These are phyloP conservation scores for Colletotrichum sansevieriae DNA, from an alignment of 2,329 filamentous ascomycete genomes.

Conservation along the genomic window DNA sequence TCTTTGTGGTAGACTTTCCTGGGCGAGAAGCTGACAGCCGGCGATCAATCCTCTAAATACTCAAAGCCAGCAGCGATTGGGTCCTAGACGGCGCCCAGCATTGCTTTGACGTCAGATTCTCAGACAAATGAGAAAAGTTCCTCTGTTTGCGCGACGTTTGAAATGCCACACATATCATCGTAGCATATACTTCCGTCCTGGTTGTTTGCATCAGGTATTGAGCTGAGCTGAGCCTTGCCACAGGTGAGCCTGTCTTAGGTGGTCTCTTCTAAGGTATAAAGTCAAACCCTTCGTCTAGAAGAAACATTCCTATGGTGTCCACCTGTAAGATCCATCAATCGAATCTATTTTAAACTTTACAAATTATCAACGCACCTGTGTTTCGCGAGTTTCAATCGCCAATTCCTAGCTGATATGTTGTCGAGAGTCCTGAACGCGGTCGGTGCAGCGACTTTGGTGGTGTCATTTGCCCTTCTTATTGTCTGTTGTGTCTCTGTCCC, in stretches of 20 bases:
- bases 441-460: neutral
- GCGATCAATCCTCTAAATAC: neutral
- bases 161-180: neutral
- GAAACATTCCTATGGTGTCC: too few species aligned
- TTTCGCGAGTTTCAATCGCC: too few species aligned
- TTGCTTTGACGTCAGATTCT: neutral
- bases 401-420: neutral
- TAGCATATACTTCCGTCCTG: neutral
- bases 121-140: neutral
- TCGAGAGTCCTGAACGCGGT: neutral
- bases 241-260: too few species aligned
- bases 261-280: too few species aligned
- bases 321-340: too few species aligned
- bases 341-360: too few species aligned
- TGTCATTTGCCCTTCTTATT: neutral
- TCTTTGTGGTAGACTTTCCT: neutral
- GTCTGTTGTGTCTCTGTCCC: neutral
- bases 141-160: neutral
- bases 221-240: too few species aligned
- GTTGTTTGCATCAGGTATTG: neutral
- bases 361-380: too few species aligned
- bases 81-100: accelerated
- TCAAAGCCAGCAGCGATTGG: accelerated
- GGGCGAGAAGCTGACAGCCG: neutral
- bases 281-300: too few species aligned